Percentiles rank a stretch among this genome's conserved stretches.
These are phyloP conservation scores for Epichloe gansuensis DNA, from an alignment of 2,329 filamentous ascomycete genomes.

Conservation along the genomic window DNA sequence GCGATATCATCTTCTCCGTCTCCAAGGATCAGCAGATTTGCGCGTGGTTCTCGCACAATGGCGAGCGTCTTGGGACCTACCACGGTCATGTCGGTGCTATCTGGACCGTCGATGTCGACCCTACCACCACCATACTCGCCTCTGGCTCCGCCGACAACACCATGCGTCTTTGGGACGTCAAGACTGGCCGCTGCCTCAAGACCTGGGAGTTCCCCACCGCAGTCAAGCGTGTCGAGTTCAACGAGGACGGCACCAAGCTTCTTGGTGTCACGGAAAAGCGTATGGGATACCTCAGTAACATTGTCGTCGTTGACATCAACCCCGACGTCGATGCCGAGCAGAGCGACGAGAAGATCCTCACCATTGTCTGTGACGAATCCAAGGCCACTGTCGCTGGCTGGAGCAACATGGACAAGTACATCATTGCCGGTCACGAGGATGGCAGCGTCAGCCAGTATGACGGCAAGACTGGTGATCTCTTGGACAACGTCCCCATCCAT, in stretches of 20 bases:
- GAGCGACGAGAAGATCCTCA: slow-evolving; percentile 66
- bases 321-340: slow-evolving; percentile 74
- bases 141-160: slow-evolving; percentile 97
- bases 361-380: slow-evolving; percentile 87
- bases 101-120: slow-evolving; percentile 97
- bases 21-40: slow-evolving; percentile 95
- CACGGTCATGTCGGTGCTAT: slow-evolving; percentile 93
- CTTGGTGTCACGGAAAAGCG: slow-evolving; percentile 97
- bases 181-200: slow-evolving; percentile 86
- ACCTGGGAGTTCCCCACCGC: slow-evolving; percentile 95
- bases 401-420: slow-evolving; percentile 89
- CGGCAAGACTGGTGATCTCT: slow-evolving; percentile 74
- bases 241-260: slow-evolving; percentile 78
- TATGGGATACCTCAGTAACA: slow-evolving; percentile 89
- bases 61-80: slow-evolving; percentile 93
- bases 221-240: slow-evolving; percentile 97
- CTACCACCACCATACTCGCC: slow-evolving; percentile 80
- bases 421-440: slow-evolving; percentile 95
- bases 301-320: slow-evolving; percentile 83
- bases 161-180: slow-evolving; percentile 91
- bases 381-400: slow-evolving; percentile 97
- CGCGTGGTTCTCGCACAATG: slow-evolving; percentile 95
- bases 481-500: slow-evolving; percentile 73
- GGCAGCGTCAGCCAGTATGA: slow-evolving; percentile 86
- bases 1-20: slow-evolving; percentile 91